Percentiles rank a stretch among this genome's conserved stretches.
Conservation (phyloP, 2,329 filamentous ascomycete species). For the Fusarium mexicanum region DNA sequence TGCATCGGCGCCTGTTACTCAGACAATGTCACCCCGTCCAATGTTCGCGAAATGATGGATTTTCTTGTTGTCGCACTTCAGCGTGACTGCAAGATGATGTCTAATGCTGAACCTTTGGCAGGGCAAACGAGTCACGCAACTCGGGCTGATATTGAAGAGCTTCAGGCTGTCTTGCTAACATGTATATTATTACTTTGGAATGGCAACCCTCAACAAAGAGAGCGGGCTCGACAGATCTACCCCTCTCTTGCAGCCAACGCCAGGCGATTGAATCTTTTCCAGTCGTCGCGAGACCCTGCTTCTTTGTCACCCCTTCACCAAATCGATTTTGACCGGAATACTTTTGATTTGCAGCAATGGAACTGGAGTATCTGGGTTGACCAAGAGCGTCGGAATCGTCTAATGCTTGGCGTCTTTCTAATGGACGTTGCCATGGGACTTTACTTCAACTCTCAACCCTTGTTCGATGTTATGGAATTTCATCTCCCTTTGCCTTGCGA, state of each 20-base stretch:
- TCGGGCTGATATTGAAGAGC: slow-evolving; percentile 66
- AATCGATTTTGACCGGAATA: slow-evolving; percentile 57
- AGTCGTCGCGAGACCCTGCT: slow-evolving; percentile 59
- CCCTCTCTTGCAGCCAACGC: slow-evolving; percentile 65
- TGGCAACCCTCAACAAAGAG: slow-evolving; percentile 71
- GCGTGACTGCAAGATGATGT: slow-evolving; percentile 61
- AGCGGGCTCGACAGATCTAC: slow-evolving; percentile 68
- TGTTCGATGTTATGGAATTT: slow-evolving; percentile 72
- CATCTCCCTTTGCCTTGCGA: slow-evolving; percentile 75
- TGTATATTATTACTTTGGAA: slow-evolving; percentile 75
- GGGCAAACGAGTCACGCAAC: slow-evolving; percentile 41
- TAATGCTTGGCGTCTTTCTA: slow-evolving; percentile 72
- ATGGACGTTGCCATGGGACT: slow-evolving; percentile 72
- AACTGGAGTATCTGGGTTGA: slow-evolving; percentile 75
- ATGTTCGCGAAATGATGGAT: slow-evolving; percentile 76
- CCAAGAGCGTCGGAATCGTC: slow-evolving; percentile 73
- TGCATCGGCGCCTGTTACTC: slow-evolving; percentile 81
- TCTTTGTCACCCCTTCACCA: slow-evolving; percentile 71
- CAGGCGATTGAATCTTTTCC: slow-evolving; percentile 65
- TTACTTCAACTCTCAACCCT: slow-evolving; percentile 74
- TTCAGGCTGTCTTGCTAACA: slow-evolving; percentile 73
- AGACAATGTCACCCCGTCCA: slow-evolving; percentile 64
- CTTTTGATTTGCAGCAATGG: slow-evolving; percentile 62
- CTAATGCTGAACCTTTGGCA: slow-evolving; percentile 38
- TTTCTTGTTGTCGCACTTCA: slow-evolving; percentile 68